Evolutionary conservation across 495 filamentous ascomycete species (phyloP).

Genomic region (Platismatia glauca): DNA sequence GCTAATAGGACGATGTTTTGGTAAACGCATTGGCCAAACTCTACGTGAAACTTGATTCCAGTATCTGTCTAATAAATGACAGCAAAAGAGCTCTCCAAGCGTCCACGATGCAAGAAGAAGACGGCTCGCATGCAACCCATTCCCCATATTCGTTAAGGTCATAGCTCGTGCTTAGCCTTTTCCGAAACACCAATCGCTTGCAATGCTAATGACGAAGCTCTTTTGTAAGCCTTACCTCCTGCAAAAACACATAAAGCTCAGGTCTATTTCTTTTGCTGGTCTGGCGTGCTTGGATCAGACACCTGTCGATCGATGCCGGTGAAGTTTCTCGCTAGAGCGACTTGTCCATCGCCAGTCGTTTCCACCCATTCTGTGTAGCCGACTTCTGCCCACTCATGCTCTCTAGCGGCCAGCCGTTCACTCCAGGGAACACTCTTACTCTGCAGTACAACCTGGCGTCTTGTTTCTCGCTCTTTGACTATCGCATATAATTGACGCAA

Average conservation of each 20-base stretch:
- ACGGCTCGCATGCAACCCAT: neutral
- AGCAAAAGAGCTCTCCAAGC: constrained; percentile 1
- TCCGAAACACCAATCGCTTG: neutral
- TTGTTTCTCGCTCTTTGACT: constrained; percentile 50
- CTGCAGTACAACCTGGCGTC: constrained; percentile 14
- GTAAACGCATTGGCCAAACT: neutral
- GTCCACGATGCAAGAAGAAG: neutral
- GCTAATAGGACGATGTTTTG: neutral
- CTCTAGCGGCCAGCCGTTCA: constrained; percentile 5
- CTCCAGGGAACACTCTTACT: constrained; percentile 6
- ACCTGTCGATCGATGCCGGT: constrained; percentile 12
- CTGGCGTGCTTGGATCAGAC: neutral
- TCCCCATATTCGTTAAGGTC: neutral
- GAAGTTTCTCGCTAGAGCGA: constrained; percentile 4
- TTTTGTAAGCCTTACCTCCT: neutral
- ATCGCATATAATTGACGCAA: constrained; percentile 40
- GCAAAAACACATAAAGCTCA: neutral
- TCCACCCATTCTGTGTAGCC: constrained; percentile 16
- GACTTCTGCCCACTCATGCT: constrained; percentile 16
- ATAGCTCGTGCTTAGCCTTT: neutral
- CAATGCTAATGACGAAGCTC: neutral
- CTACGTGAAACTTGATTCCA: neutral
- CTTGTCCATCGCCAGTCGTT: constrained; percentile 1
- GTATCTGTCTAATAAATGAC: neutral
- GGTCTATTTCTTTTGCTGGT: neutral